Conservation (phyloP, 805 yeast genomes). For the Ogataea populi-albae region DNA sequence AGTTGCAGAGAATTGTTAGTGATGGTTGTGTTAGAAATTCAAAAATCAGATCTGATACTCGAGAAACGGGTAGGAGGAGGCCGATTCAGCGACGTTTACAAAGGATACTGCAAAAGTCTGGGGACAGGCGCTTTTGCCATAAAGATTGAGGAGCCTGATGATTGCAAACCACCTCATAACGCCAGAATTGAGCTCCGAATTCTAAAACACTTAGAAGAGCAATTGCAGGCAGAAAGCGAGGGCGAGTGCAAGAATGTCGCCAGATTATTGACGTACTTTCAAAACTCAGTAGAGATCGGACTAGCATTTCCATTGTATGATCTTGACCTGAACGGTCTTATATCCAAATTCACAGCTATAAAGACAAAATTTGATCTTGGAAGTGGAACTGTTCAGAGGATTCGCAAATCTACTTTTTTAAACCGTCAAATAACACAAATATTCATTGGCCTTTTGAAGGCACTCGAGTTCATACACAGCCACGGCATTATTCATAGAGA, state of each 20-base stretch:
- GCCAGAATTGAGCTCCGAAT: constrained; percentile 44
- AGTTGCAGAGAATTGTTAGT: no score
- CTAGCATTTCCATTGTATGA: constrained; percentile 42
- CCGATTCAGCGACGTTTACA: constrained; percentile 40
- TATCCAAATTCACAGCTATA: constrained; percentile 34
- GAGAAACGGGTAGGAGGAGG: constrained; percentile 39
- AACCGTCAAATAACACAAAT: constrained; percentile 25
- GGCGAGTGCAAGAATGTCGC: constrained; percentile 14
- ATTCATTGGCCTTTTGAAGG: constrained; percentile 39
- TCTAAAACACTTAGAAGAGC: constrained; percentile 28
- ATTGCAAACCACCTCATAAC: constrained; percentile 53
- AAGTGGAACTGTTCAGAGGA: constrained; percentile 17
- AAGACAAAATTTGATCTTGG: constrained; percentile 20
- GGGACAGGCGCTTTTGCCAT: constrained; percentile 33
- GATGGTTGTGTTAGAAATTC: no score
- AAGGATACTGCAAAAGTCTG: constrained; percentile 9
- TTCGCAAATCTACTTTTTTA: constrained; percentile 15
- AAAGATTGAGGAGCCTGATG: constrained; percentile 48
- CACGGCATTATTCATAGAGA: constrained; percentile 69
- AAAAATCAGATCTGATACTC: constrained; percentile 17
- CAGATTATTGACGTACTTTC: constrained; percentile 13
- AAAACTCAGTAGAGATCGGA: constrained; percentile 34
- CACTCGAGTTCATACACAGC: constrained; percentile 62
- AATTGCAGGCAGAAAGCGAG: constrained; percentile 8
- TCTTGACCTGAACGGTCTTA: constrained; percentile 34